Percentiles rank a stretch among this genome's conserved stretches.
Conservation (phyloP, 129 eudicot species). For the Lactuca saligna region DNA sequence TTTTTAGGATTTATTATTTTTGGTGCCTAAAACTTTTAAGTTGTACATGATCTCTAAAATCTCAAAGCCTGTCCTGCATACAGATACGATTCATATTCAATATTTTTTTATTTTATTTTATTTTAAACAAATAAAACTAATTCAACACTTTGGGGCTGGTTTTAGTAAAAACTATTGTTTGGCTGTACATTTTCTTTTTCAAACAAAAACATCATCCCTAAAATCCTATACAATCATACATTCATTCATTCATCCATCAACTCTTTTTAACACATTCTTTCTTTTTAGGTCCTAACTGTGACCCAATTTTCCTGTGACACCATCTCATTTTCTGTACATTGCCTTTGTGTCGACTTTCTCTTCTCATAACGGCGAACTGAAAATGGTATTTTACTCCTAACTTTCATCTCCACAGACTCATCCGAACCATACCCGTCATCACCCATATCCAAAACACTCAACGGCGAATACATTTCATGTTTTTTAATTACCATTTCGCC, state of each 20-base stretch:
- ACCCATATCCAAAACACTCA: constrained; percentile 52
- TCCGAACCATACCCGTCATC: constrained; percentile 35
- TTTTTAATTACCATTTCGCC: constrained; percentile 15
- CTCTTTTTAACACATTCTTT: background rate
- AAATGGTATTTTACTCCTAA: constrained; percentile 36
- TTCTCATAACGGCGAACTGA: constrained; percentile 23
- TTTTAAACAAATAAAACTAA: constrained; percentile 15
- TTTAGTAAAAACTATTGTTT: constrained; percentile 21
- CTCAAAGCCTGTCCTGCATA: no score
- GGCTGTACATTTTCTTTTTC: constrained; percentile 18
- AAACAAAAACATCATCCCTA: constrained; percentile 12
- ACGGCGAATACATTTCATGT: constrained; percentile 40
- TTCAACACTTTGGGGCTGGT: constrained; percentile 13
- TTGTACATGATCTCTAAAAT: no score
- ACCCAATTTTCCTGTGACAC: constrained; percentile 58
- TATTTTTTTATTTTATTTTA: constrained; percentile 1
- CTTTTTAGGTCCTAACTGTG: constrained; percentile 48
- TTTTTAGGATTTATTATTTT: no score
- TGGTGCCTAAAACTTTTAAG: no score
- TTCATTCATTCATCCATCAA: constrained; percentile 11
- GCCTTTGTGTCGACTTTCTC: constrained; percentile 20
- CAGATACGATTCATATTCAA: background rate
- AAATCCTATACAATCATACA: constrained; percentile 33
- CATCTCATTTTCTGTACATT: constrained; percentile 20
- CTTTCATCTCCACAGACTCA: constrained; percentile 24